Evolutionary conservation across 352 stramenopile species (phyloP), one percentile per base, ranked within the genome.

Genomic region (Globisporangium takayamanum): DNA sequence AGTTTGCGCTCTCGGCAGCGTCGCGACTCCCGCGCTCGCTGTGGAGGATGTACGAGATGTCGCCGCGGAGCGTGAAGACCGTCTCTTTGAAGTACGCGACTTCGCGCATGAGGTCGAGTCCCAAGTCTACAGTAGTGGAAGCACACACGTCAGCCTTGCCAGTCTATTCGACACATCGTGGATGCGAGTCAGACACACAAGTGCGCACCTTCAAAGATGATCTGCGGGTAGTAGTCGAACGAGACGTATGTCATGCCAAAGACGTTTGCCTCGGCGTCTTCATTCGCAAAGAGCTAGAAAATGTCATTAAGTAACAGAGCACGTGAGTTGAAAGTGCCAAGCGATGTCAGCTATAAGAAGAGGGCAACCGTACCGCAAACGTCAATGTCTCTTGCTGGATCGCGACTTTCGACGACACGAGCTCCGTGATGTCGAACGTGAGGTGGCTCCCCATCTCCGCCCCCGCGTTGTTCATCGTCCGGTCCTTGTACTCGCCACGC

Each of bases 31-130:
- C 57, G 22, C 82, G 78, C 67, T 94, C 84, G 60, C 76, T 78
- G 57, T 91, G 81, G 54, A 82, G 85, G 33, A 94, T 80, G 65
- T 89, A 89, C 20, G 80, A 83, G 62, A 94, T 86, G 51, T 92
- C 82, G 51, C 84, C 81, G 55, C 72, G 69, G 7, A 94, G 73
- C 30, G 74, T 84, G 60, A 92, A 92, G 36, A 94, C 82, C 4
- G 70, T 75, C 63, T 90, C 76, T 57, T 91, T 84, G 50, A 93
- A 93, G 69, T 74, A 83, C 28, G 74, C 79, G 12, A 93, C 73
- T 60, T 91, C 84, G 39, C 76, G 84, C 84, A 93, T 93, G 46
- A 93, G 67, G 33, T 93, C 79, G 41, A 93, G 66, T 8, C 84
- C 84, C 42, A 89, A 60, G 49, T 93, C 83, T 86, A 25, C 28